phyloP scores from a whole-genome alignment of 2,329 filamentous ascomycete genomes.

The Sordariomycetes sp. region DNA sequence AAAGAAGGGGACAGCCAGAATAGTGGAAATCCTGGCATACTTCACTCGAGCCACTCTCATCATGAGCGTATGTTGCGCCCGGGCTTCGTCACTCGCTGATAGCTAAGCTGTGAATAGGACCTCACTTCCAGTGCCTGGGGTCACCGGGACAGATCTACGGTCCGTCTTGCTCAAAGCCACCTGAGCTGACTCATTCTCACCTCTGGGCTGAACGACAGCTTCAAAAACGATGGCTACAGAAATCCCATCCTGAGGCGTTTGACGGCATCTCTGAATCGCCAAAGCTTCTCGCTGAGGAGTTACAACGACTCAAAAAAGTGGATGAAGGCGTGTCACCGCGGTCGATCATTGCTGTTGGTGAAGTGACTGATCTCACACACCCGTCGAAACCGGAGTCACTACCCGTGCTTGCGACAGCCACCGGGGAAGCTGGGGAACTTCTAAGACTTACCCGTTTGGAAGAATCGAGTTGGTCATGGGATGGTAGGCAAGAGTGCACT shows the following conservation, averaged over 20 bases:
- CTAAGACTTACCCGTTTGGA: constrained; percentile 45
- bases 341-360: constrained; percentile 45
- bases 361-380: constrained; percentile 33
- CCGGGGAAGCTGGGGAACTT: constrained; percentile 49
- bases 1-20: constrained; percentile 8
- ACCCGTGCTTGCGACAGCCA: constrained; percentile 34
- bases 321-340: constrained; percentile 13
- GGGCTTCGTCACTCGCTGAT: neutral
- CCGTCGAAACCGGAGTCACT: constrained; percentile 13
- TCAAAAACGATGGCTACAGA: constrained; percentile 41
- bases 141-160: constrained; percentile 23
- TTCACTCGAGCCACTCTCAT: constrained; percentile 19
- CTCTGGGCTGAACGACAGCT: constrained; percentile 19
- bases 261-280: constrained; percentile 24
- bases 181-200: constrained; percentile 11
- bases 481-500: constrained; percentile 29
- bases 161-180: constrained; percentile 16
- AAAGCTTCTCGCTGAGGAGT: constrained; percentile 25
- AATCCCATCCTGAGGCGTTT: constrained; percentile 40
- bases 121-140: constrained; percentile 20
- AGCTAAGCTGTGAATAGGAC: constrained; percentile 12
- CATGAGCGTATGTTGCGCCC: constrained; percentile 11
- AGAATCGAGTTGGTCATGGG: constrained; percentile 47
- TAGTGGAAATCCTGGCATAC: constrained; percentile 13
- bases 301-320: constrained; percentile 16